phyloP scores from a whole-genome alignment of 495 filamentous ascomycete genomes.

The Parmelia sp. region DNA sequence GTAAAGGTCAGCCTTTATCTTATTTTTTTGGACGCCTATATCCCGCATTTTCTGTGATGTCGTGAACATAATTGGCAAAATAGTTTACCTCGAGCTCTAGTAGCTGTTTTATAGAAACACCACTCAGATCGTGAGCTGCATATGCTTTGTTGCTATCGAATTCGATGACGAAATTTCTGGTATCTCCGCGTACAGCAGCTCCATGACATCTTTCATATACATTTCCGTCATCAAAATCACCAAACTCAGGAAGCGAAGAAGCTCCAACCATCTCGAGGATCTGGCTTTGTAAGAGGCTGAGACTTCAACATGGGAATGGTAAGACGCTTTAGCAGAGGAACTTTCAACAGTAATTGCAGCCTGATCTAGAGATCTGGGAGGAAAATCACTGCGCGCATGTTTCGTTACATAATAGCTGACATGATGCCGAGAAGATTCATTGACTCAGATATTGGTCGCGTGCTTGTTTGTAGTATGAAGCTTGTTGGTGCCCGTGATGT shows the following conservation, averaged over 20 bases:
- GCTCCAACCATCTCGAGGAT: not conserved
- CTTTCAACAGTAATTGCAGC: no score
- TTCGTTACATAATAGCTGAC: not conserved
- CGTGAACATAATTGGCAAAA: not conserved
- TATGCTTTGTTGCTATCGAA: constrained; percentile 59
- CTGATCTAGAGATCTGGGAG: no score
- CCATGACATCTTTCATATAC: constrained; percentile 41
- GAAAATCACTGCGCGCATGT: not conserved
- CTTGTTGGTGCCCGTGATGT: constrained; percentile 7
- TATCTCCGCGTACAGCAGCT: constrained; percentile 35
- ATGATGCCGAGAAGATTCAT: constrained; percentile 3
- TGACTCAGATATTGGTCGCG: not conserved
- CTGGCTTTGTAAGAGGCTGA: not conserved
- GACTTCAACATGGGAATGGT: not conserved
- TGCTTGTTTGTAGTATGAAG: not conserved
- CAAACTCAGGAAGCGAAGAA: constrained; percentile 25
- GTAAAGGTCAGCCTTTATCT: constrained; percentile 15
- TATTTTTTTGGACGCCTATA: not conserved
- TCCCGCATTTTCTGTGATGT: not conserved
- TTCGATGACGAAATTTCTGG: constrained; percentile 63
- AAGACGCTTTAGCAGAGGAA: not conserved
- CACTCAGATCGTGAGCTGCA: constrained; percentile 53
- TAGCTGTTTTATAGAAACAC: constrained; percentile 37
- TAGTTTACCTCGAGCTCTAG: constrained; percentile 24
- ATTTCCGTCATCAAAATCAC: constrained; percentile 48